A percentile compares a stretch with the other conserved stretches of the same genome.
Conservation (phyloP, 768 basidiomycete species). For the Lactarius evosmus region DNA sequence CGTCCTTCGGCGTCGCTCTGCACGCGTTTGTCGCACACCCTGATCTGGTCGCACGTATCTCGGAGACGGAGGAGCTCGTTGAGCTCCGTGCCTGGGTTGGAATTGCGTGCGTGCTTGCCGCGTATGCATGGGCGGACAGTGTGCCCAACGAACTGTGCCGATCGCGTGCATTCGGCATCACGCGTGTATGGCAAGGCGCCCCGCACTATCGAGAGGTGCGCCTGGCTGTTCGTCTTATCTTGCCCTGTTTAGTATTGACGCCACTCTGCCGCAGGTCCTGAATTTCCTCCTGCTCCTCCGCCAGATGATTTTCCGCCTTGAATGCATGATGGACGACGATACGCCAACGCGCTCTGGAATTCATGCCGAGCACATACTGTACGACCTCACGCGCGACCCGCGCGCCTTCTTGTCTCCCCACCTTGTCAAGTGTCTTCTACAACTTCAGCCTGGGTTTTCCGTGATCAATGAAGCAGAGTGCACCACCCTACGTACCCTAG, state of each 20-base stretch:
- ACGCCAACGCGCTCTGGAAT: constrained; percentile 61
- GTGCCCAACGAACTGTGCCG: constrained; percentile 61
- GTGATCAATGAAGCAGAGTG: constrained; percentile 61
- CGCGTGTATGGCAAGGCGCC: constrained; percentile 62
- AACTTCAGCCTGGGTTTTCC: constrained; percentile 56
- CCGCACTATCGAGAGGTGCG: constrained; percentile 72
- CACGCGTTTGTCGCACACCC: constrained; percentile 62
- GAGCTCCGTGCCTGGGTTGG: constrained; percentile 71
- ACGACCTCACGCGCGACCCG: constrained; percentile 59
- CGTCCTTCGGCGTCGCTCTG: constrained; percentile 69
- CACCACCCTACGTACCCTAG: constrained; percentile 55
- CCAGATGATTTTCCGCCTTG: constrained; percentile 68
- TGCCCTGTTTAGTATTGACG: constrained; percentile 4
- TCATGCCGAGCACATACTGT: constrained; percentile 66
- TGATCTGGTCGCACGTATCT: constrained; percentile 43
- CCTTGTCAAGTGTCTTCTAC: constrained; percentile 56
- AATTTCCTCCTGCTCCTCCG: constrained; percentile 69
- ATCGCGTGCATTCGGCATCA: constrained; percentile 57
- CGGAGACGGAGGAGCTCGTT: constrained; percentile 39
- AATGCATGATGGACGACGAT: constrained; percentile 66
- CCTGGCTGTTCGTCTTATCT: neutral
- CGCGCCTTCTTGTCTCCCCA: constrained; percentile 55
- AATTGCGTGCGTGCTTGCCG: constrained; percentile 60
- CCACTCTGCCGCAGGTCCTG: constrained; percentile 49
- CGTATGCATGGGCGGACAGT: constrained; percentile 80